A percentile compares a stretch with the other conserved stretches of the same genome.
These are phyloP conservation scores for Solanum hybrid DNA, from an alignment of 305 asterid species.

Conservation along the genomic window DNA sequence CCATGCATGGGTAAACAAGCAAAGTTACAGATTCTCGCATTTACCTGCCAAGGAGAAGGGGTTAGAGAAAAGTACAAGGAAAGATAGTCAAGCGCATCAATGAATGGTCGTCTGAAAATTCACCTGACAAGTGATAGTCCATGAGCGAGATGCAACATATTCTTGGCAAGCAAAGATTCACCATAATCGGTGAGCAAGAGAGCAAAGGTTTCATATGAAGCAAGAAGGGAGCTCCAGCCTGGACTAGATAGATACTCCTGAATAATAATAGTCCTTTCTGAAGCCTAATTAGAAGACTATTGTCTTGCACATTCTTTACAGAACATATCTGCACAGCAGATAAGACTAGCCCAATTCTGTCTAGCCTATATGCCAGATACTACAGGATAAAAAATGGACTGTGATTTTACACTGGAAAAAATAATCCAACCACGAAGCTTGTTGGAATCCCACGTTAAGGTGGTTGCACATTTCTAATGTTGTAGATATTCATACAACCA, in stretches of 20 bases:
- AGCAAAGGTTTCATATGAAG: not conserved
- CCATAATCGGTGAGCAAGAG: not conserved
- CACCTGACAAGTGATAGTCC: not conserved
- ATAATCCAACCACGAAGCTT: not conserved
- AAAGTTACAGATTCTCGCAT: not conserved
- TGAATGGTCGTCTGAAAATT: not conserved
- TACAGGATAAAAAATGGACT: not conserved
- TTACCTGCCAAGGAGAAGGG: not conserved
- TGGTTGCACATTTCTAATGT: not conserved
- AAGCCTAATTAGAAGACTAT: not conserved
- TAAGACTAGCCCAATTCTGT: not conserved
- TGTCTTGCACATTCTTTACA: not conserved
- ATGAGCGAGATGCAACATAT: not conserved
- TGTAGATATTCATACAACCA: not conserved
- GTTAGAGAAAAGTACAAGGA: not conserved
- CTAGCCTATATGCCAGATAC: not conserved
- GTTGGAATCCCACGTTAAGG: not conserved
- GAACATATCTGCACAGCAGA: not conserved
- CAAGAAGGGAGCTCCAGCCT: not conserved
- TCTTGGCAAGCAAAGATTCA: not conserved
- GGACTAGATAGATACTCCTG: not conserved
- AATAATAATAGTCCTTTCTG: not conserved
- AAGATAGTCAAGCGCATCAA: not conserved
- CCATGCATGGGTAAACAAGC: not conserved
- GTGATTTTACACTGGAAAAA: not conserved